Conservation (phyloP, 2,329 filamentous ascomycete species). For the Alternaria angustiovoidea region DNA sequence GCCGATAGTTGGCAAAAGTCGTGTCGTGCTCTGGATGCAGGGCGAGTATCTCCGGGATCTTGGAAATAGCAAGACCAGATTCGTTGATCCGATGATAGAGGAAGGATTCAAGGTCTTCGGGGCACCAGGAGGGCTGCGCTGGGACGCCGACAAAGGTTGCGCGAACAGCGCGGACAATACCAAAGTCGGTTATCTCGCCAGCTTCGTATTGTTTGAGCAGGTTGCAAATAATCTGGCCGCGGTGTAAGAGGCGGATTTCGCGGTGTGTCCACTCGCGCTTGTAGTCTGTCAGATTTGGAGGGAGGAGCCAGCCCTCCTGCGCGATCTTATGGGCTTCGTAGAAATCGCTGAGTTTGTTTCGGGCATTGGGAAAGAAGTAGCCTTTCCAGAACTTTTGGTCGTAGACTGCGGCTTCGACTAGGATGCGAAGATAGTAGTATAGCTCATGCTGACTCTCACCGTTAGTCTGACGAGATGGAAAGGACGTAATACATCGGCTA, state of each 20-base stretch:
- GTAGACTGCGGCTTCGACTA: constrained; percentile 29
- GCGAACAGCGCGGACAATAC: constrained; percentile 21
- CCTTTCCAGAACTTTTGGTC: constrained; percentile 20
- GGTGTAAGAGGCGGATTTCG: constrained; percentile 22
- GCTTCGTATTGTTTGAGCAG: constrained; percentile 9
- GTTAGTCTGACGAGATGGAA: background rate
- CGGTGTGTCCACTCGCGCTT: constrained; percentile 20
- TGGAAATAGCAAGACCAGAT: constrained; percentile 7
- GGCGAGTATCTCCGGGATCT: constrained; percentile 17
- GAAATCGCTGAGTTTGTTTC: constrained; percentile 13
- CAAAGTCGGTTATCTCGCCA: constrained; percentile 18
- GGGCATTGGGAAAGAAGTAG: constrained; percentile 19
- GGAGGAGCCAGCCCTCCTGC: background rate
- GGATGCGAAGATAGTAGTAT: constrained; percentile 10
- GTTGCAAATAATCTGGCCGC: constrained; percentile 14
- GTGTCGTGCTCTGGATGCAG: constrained; percentile 23
- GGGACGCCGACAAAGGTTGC: constrained; percentile 17
- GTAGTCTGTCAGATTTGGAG: constrained; percentile 11
- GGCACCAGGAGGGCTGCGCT: constrained; percentile 7
- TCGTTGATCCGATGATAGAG: constrained; percentile 19
- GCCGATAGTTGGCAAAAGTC: background rate
- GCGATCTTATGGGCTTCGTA: constrained; percentile 12
- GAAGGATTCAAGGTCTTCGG: constrained; percentile 12
- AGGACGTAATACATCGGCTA: background rate
- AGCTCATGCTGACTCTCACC: background rate